phyloP scores from a whole-genome alignment of 2,329 filamentous ascomycete genomes.

The Cercospora zeae-maydis region DNA sequence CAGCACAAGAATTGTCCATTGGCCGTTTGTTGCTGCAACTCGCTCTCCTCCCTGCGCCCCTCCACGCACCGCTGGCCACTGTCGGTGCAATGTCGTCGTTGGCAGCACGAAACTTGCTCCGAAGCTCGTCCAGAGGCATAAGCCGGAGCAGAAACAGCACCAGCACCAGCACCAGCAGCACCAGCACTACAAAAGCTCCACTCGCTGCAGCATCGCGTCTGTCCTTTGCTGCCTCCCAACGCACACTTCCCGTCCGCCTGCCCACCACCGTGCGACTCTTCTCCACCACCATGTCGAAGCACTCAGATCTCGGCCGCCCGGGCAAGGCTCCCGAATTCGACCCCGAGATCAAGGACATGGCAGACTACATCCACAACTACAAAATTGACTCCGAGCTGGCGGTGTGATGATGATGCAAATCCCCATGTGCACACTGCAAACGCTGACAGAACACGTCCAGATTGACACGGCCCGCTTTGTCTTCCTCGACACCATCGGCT shows the following conservation, averaged over 20 bases:
- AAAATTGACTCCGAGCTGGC: conserved; percentile 87
- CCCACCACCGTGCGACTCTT: conserved; percentile 29
- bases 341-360: conserved; percentile 91
- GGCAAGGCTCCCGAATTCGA: conserved; percentile 58
- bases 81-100: conserved; percentile 35
- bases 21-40: neutral
- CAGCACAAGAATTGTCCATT: neutral
- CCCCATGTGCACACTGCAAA: neutral
- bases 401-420: conserved; percentile 48
- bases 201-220: conserved; percentile 21
- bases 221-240: neutral
- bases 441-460: conserved; percentile 44
- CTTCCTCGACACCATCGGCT: conserved; percentile 94
- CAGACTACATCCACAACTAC: conserved; percentile 89
- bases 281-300: conserved; percentile 34
- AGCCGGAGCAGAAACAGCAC: conserved; percentile 20
- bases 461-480: conserved; percentile 96
- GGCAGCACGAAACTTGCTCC: conserved; percentile 39
- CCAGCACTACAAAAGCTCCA: conserved; percentile 28
- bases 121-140: conserved; percentile 32
- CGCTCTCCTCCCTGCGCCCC: too few species aligned
- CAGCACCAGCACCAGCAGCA: conserved; percentile 11
- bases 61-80: neutral
- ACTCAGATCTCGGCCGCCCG: conserved; percentile 33
- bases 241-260: conserved; percentile 2